A percentile compares a stretch with the other conserved stretches of the same genome.
Conservation (phyloP, 768 basidiomycete species). For the Boletus eberwhitei region DNA sequence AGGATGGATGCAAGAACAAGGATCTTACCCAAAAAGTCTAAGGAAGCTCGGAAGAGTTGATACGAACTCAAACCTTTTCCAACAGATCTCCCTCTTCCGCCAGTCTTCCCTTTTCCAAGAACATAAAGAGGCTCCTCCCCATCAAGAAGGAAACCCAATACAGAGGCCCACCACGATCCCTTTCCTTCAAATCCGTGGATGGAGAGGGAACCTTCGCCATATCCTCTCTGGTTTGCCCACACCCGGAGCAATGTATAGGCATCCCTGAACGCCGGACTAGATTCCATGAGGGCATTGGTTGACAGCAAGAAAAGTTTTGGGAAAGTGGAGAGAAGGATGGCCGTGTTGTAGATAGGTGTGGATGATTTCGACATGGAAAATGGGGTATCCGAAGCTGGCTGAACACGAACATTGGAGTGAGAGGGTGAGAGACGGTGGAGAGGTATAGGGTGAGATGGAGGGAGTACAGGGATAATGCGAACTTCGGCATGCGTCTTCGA, state of each 20-base stretch:
- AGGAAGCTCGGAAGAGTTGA: conserved; percentile 79
- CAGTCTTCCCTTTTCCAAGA: conserved; percentile 19
- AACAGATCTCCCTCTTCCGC: conserved; percentile 53
- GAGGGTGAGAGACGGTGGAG: conserved; percentile 68
- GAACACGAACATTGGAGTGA: conserved; percentile 61
- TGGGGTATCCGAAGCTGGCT: conserved; percentile 16
- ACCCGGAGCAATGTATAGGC: conserved; percentile 77
- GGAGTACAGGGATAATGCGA: conserved; percentile 68
- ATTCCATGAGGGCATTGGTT: conserved; percentile 49
- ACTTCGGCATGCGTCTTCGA: conserved; percentile 68
- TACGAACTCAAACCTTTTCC: conserved; percentile 87
- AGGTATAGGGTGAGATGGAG: conserved; percentile 59
- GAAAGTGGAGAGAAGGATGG: conserved; percentile 50
- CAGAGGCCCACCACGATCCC: conserved; percentile 65
- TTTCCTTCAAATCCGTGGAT: conserved; percentile 67
- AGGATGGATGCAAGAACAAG: neutral
- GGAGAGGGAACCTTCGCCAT: conserved; percentile 55
- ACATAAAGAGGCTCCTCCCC: conserved; percentile 57
- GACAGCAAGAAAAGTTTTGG: conserved; percentile 37
- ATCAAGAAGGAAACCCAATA: conserved; percentile 56
- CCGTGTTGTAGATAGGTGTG: conserved; percentile 80
- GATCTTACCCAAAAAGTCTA: conserved; percentile 76
- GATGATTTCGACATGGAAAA: conserved; percentile 33
- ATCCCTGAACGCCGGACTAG: conserved; percentile 60
- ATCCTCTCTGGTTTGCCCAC: conserved; percentile 90